Conservation (phyloP, 1,284 basidiomycete species). For the Fomes fomentarius region DNA sequence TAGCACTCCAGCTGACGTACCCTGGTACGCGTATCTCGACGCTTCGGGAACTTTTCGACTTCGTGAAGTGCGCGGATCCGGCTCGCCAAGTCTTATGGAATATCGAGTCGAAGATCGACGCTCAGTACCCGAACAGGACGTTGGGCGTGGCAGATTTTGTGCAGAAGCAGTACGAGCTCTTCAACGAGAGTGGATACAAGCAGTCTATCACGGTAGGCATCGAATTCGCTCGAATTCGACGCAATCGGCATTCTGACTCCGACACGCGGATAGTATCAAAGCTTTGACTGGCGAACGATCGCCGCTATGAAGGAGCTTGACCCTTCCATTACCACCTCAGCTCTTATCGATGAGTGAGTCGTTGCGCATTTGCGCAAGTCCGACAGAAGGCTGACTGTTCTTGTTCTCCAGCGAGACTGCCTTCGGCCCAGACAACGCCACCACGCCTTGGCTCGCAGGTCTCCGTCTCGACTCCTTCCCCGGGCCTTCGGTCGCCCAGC, state of each 20-base stretch:
- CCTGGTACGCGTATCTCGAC: constrained; percentile 74
- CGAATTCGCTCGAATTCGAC: no score
- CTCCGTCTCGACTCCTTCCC: constrained; percentile 58
- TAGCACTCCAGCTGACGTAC: constrained; percentile 55
- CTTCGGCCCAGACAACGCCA: constrained; percentile 39
- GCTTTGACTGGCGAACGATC: constrained; percentile 78
- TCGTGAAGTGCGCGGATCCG: constrained; percentile 72
- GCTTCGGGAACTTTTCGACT: constrained; percentile 73
- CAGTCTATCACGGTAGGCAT: constrained; percentile 61
- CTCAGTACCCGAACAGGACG: constrained; percentile 58
- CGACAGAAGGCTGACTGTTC: no score
- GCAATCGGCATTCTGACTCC: no score
- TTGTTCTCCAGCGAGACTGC: constrained; percentile 43
- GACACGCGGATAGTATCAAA: constrained; percentile 58
- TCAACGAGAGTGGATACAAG: constrained; percentile 57
- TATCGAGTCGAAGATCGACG: constrained; percentile 80
- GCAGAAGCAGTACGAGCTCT: constrained; percentile 57
- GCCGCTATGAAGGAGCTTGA: constrained; percentile 63
- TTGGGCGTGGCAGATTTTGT: constrained; percentile 70
- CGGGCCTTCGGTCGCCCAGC: constrained; percentile 54
- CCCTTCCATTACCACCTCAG: constrained; percentile 54
- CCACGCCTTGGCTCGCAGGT: constrained; percentile 67
- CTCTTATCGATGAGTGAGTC: constrained; percentile 69
- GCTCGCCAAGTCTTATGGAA: constrained; percentile 66
- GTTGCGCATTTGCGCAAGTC: constrained; percentile 15